Conservation (phyloP, 495 filamentous ascomycete species). For the Hypoxylon fuscum region DNA sequence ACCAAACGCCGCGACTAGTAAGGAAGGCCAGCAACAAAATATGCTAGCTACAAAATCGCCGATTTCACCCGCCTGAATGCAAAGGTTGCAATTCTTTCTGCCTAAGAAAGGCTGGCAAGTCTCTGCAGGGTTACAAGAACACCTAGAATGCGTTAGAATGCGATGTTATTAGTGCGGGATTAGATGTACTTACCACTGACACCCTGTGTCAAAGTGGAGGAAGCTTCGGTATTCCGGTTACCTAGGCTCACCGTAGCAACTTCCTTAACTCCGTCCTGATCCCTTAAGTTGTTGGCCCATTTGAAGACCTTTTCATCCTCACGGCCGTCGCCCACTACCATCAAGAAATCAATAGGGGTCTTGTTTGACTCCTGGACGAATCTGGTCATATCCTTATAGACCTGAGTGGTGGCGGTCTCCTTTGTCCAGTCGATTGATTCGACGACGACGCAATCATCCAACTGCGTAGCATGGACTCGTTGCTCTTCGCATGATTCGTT, state of each 20-base stretch:
- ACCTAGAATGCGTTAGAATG: slow-evolving; percentile 38
- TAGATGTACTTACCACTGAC: slow-evolving; percentile 75
- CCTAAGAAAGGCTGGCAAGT: slow-evolving; percentile 47
- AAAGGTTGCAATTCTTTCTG: slow-evolving; percentile 17
- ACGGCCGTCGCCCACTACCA: slow-evolving; percentile 86
- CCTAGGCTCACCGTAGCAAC: slow-evolving; percentile 86
- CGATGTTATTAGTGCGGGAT: slow-evolving; percentile 7
- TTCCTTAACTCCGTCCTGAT: slow-evolving; percentile 63
- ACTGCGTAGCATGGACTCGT: slow-evolving; percentile 82
- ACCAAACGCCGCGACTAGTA: slow-evolving; percentile 15
- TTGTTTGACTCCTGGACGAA: slow-evolving; percentile 48
- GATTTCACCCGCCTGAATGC: slow-evolving; percentile 5
- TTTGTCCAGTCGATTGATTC: slow-evolving; percentile 86
- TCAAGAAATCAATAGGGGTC: slow-evolving; percentile 78
- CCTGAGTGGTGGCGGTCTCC: slow-evolving; percentile 75
- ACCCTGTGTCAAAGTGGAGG: slow-evolving; percentile 84
- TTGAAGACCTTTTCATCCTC: slow-evolving; percentile 93
- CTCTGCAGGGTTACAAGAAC: slow-evolving; percentile 59
- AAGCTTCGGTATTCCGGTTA: slow-evolving; percentile 85
- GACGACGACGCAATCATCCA: slow-evolving; percentile 78
- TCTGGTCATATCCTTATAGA: slow-evolving; percentile 68
- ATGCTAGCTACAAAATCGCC: slow-evolving; percentile 10
- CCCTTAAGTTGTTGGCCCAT: slow-evolving; percentile 83
- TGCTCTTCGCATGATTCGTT: slow-evolving; percentile 88
- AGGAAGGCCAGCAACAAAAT: slow-evolving; percentile 1